Base-by-base conservation (phyloP, 129 eudicot species). In the Apium graveolens region DNA sequence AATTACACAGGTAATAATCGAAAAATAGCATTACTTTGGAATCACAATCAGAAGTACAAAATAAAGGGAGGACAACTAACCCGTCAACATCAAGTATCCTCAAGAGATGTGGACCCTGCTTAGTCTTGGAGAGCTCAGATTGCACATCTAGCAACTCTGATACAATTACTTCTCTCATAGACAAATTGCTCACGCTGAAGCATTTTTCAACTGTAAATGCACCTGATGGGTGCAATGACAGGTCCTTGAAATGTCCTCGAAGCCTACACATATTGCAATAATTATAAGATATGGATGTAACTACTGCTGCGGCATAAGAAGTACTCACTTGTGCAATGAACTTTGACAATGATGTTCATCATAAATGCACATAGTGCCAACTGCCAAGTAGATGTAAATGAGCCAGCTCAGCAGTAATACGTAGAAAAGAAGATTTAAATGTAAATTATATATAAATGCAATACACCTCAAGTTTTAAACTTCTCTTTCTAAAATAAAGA, bases 231-330 rank as follows among this genome's bases (percentile, higher is more conserved):
- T 72, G 86, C 84, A 90, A 80, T 26, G 96, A 83, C 72, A 92
- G 91, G 83, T 90, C 97, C 66, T 89, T 97, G 79, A 95, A 95
- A 84, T 95, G 97, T 81, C 97, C 96, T 81, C 89, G 84, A 63
- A 92, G 88, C 83, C 99, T 95, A 76, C 76, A 85, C 18, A 74
- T 24, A 73, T 44, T 12, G 39, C 38, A 74, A 46, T 57, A 65
- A 55, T 69, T 46, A 69, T 51, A 66, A 81, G 32, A n/a, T 10
- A n/a, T 24, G 9, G 5, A 49, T 49, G 18, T 27, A 77, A 32
- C 27, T 17, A 53, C 32, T 70, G 73, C 80, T 11, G 38, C 42
- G 20, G 63, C 31, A 14, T 20, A 37, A 60, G 7, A 77, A 35
- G 14, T 13, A 12, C 20, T 43, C 37, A 14, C 38, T 43, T 43